phyloP scores from a whole-genome alignment of 805 yeast genomes.

The Metschnikowia shivogae region DNA sequence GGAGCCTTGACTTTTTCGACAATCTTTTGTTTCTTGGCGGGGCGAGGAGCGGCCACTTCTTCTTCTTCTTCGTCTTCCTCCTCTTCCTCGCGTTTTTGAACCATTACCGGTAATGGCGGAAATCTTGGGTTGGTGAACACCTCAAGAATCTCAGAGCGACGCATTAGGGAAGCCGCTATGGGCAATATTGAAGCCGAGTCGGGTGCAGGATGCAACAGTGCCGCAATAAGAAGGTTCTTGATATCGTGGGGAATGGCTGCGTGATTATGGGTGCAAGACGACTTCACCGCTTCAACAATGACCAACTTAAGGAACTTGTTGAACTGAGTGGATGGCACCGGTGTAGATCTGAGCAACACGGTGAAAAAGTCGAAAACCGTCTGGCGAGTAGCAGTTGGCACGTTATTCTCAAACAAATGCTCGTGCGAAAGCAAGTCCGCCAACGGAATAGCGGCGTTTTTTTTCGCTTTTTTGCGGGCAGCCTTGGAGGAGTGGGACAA shows the following conservation, averaged over 20 bases:
- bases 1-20: background rate
- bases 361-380: constrained; percentile 46
- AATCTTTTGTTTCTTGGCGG: background rate
- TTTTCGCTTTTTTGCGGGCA: constrained; percentile 38
- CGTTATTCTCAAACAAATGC: constrained; percentile 45
- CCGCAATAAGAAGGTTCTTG: constrained; percentile 38
- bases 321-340: constrained; percentile 60
- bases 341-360: constrained; percentile 43
- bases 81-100: background rate
- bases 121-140: constrained; percentile 71
- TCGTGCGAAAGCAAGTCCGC: constrained; percentile 69
- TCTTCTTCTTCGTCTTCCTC: constrained; percentile 9
- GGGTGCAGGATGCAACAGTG: constrained; percentile 67
- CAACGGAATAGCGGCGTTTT: constrained; percentile 44
- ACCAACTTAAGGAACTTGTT: constrained; percentile 46
- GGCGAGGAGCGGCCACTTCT: constrained; percentile 1
- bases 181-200: constrained; percentile 68
- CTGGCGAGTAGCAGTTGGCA: constrained; percentile 34
- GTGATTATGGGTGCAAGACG: constrained; percentile 22
- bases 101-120: constrained; percentile 41
- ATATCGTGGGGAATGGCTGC: constrained; percentile 31
- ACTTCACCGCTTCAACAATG: constrained; percentile 32
- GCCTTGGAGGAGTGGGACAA: constrained; percentile 12
- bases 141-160: constrained; percentile 49
- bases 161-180: constrained; percentile 53